Conservation (phyloP, 441 rosid genomes). For the Populus hybrid region DNA sequence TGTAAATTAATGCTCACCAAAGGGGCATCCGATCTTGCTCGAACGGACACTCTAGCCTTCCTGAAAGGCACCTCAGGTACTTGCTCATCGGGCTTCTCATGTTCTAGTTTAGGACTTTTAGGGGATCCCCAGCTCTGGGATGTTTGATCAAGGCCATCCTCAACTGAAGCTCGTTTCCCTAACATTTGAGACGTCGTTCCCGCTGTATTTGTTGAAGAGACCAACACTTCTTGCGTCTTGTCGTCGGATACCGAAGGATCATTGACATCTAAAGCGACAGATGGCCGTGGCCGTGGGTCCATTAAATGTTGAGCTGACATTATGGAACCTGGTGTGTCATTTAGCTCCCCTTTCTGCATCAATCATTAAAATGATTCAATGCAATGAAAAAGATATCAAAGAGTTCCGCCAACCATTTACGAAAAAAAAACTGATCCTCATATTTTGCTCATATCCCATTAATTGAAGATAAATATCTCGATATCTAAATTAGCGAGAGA, state of each 20-base stretch:
- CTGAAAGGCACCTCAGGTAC: conserved; percentile 46
- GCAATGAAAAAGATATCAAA: background rate
- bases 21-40: conserved; percentile 84
- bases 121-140: conserved; percentile 38
- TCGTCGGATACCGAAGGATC: conserved; percentile 35
- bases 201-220: conserved; percentile 31
- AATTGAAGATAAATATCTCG: background rate
- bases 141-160: conserved; percentile 33
- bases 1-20: conserved; percentile 32
- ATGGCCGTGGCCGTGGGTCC: conserved; percentile 40
- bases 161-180: conserved; percentile 27
- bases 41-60: conserved; percentile 85
- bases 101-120: conserved; percentile 42
- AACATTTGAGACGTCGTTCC: conserved; percentile 38
- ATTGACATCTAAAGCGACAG: conserved; percentile 33
- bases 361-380: background rate
- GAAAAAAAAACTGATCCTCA: background rate
- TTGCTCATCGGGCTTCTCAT: conserved; percentile 39
- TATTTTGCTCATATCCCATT: background rate
- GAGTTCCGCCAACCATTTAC: background rate
- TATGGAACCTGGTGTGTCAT: conserved; percentile 26
- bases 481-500: background rate
- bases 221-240: conserved; percentile 30
- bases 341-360: conserved; percentile 28
- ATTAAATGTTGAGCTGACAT: conserved; percentile 29